phyloP scores from a whole-genome alignment of 257 asterid species.

The Solanum verrucosum region DNA sequence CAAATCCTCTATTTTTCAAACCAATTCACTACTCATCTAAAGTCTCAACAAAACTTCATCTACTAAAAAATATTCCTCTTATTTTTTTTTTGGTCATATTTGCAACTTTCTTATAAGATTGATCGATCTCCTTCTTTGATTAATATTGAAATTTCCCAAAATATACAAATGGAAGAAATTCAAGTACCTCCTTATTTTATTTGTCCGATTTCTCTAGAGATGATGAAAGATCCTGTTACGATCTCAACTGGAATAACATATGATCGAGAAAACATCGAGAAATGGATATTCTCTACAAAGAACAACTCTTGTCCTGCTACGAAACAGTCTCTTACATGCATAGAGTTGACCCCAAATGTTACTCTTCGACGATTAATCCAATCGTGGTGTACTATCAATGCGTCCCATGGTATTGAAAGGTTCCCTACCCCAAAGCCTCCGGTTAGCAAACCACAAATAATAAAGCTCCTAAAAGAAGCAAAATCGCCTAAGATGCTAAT shows the following conservation, averaged over 20 bases:
- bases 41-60: neutral
- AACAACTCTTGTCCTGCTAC: conserved; percentile 61
- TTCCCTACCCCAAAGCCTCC: conserved; percentile 81
- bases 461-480: conserved; percentile 40
- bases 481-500: conserved; percentile 21
- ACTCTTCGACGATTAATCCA: conserved; percentile 76
- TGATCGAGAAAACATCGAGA: conserved; percentile 71
- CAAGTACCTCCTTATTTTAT: conserved; percentile 70
- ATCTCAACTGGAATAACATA: conserved; percentile 70
- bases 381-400: conserved; percentile 73
- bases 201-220: conserved; percentile 67
- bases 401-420: conserved; percentile 45
- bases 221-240: conserved; percentile 85
- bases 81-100: neutral
- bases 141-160: neutral
- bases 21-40: conserved; percentile 9
- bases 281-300: conserved; percentile 47
- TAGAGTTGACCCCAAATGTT: conserved; percentile 60
- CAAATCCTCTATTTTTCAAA: conserved; percentile 3
- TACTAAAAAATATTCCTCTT: neutral
- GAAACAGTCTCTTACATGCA: conserved; percentile 28
- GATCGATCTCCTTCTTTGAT: neutral
- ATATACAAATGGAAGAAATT: conserved; percentile 33
- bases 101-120: neutral
- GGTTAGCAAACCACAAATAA: conserved; percentile 35